phyloP scores from a whole-genome alignment of 306 rosid species.

The Abrus pulchellus region DNA sequence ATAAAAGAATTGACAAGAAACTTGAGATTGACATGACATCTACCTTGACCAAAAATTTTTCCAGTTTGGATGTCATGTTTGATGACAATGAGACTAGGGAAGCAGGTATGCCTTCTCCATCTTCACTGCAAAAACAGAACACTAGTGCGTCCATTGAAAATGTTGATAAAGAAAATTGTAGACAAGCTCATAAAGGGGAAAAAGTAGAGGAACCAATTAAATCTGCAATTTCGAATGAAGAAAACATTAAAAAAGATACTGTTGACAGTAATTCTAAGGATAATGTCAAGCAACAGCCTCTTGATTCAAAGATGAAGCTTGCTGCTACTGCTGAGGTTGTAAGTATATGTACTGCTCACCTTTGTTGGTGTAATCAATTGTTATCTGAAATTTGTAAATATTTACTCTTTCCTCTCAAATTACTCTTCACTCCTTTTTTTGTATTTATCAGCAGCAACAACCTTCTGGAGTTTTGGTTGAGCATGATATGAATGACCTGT shows the following conservation, averaged over 20 bases:
- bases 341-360: constrained; percentile 51
- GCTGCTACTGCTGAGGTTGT: constrained; percentile 56
- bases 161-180: constrained; percentile 69
- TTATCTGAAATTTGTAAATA: neutral
- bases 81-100: constrained; percentile 59
- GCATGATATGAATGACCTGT: constrained; percentile 67
- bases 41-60: constrained; percentile 63
- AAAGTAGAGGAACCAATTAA: constrained; percentile 49
- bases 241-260: constrained; percentile 43
- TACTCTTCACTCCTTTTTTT: constrained; percentile 28
- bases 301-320: constrained; percentile 46
- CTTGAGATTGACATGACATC: constrained; percentile 69
- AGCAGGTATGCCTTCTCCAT: constrained; percentile 53
- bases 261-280: constrained; percentile 55
- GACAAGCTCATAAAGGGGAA: constrained; percentile 44
- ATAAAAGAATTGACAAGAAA: constrained; percentile 80
- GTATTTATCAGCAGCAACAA: constrained; percentile 57
- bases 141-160: constrained; percentile 48
- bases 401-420: constrained; percentile 15
- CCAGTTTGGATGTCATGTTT: constrained; percentile 84
- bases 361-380: neutral
- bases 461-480: constrained; percentile 68
- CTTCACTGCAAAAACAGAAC: constrained; percentile 54
- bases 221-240: constrained; percentile 43
- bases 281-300: constrained; percentile 47